phyloP scores from a whole-genome alignment of 1,284 basidiomycete genomes.

The Volvariella surrecta region DNA sequence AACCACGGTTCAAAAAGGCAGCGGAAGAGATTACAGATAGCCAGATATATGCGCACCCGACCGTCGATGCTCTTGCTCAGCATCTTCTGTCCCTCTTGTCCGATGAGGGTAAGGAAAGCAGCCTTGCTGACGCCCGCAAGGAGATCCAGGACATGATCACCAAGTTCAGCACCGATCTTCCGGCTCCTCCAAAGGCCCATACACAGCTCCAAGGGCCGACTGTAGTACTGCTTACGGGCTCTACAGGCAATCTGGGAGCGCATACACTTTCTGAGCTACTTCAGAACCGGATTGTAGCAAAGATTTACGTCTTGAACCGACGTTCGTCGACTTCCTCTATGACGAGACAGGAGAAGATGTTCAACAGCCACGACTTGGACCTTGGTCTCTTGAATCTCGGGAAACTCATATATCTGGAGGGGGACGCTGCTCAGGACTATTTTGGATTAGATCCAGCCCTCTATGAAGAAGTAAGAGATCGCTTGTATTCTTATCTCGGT shows the following conservation, averaged over 20 bases:
- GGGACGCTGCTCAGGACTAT: slow-evolving; percentile 11
- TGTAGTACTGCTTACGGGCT: slow-evolving; percentile 24
- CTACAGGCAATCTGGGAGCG: slow-evolving; percentile 27
- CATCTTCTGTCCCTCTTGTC: slow-evolving; percentile 17
- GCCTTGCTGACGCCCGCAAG: not conserved
- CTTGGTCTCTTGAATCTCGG: slow-evolving; percentile 12
- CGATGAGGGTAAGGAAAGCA: slow-evolving; percentile 10
- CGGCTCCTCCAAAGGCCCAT: slow-evolving; percentile 14
- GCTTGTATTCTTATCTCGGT: not conserved
- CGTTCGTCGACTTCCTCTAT: slow-evolving; percentile 8
- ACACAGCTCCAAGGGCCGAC: slow-evolving; percentile 18
- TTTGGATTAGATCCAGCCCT: slow-evolving; percentile 6
- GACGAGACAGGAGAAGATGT: slow-evolving; percentile 18
- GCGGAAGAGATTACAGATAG: slow-evolving; percentile 15
- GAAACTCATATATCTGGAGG: slow-evolving; percentile 18
- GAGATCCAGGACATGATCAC: slow-evolving; percentile 23
- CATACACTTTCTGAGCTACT: slow-evolving; percentile 20
- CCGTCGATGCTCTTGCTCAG: slow-evolving; percentile 18
- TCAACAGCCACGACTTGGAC: slow-evolving; percentile 18
- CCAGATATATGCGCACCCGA: slow-evolving; percentile 24
- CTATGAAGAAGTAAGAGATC: slow-evolving; percentile 11
- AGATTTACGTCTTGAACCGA: slow-evolving; percentile 23
- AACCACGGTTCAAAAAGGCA: slow-evolving; percentile 8
- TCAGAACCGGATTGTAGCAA: slow-evolving; percentile 16
- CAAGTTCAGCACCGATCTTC: slow-evolving; percentile 20